Conservation (phyloP, 305 asterid species). For the Solanum hybrid region DNA sequence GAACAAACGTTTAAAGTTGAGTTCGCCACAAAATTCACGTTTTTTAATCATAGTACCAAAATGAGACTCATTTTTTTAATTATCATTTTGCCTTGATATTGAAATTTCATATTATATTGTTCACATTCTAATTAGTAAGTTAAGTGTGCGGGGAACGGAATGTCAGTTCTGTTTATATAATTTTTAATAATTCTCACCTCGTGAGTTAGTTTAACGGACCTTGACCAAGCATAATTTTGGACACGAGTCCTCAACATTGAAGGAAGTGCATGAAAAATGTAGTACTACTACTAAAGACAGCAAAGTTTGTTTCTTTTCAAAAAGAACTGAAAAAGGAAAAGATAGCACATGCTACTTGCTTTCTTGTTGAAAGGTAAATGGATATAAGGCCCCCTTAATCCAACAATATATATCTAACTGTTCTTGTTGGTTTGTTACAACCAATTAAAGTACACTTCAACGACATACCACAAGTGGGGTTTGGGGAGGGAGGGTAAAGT, state of each 20-base stretch:
- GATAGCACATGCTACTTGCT: not conserved
- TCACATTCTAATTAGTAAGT: too few species aligned
- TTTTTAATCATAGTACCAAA: too few species aligned
- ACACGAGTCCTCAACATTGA: not conserved
- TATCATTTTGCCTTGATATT: too few species aligned
- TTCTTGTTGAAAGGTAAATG: not conserved
- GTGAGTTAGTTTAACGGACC: not conserved
- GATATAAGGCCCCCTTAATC: not conserved
- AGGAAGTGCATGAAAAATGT: not conserved
- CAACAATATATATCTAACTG: not conserved
- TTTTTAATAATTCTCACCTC: not conserved
- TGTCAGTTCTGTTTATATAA: too few species aligned
- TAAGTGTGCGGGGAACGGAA: too few species aligned
- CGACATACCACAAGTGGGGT: not conserved
- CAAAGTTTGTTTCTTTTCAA: not conserved
- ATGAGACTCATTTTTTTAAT: too few species aligned
- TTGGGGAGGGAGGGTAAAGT: not conserved
- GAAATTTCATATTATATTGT: too few species aligned
- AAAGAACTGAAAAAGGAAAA: not conserved
- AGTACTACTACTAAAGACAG: not conserved
- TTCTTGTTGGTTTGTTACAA: not conserved
- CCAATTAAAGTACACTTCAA: not conserved
- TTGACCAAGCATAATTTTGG: not conserved
- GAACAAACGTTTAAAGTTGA: too few species aligned
- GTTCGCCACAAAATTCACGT: too few species aligned